phyloP scores from a whole-genome alignment of 768 basidiomycete genomes.

The Pleurotus eryngii region DNA sequence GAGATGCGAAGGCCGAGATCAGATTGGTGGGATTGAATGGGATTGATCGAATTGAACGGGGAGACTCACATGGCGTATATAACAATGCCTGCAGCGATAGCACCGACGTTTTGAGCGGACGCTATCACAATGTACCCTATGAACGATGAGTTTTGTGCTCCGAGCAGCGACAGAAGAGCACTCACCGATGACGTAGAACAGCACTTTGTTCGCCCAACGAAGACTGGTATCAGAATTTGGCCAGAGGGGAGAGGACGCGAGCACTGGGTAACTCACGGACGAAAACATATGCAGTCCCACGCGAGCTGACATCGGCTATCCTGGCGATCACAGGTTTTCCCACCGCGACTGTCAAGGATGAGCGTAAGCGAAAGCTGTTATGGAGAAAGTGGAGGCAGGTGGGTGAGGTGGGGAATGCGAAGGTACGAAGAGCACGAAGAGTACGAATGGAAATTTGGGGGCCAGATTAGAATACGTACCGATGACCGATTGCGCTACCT shows the following conservation, averaged over 20 bases:
- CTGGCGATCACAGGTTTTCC: constrained; percentile 74
- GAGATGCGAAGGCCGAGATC: constrained; percentile 15
- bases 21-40: too few species aligned
- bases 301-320: constrained; percentile 66
- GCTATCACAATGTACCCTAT: constrained; percentile 53
- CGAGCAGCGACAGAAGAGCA: background rate
- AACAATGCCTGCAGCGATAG: constrained; percentile 52
- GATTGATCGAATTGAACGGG: constrained; percentile 5
- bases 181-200: constrained; percentile 60
- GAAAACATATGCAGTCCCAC: constrained; percentile 57
- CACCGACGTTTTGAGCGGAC: constrained; percentile 39
- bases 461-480: constrained; percentile 28
- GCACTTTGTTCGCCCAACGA: constrained; percentile 24
- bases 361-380: background rate
- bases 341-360: constrained; percentile 27
- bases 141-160: background rate
- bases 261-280: constrained; percentile 41
- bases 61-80: constrained; percentile 50
- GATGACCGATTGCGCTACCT: constrained; percentile 52
- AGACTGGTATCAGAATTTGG: background rate
- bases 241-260: background rate
- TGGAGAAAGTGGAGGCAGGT: background rate
- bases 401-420: background rate
- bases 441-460: too few species aligned
- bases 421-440: too few species aligned